These are phyloP conservation scores for Trichosporon coremiiforme DNA, from an alignment of 1,284 basidiomycete species.

Conservation along the genomic window DNA sequence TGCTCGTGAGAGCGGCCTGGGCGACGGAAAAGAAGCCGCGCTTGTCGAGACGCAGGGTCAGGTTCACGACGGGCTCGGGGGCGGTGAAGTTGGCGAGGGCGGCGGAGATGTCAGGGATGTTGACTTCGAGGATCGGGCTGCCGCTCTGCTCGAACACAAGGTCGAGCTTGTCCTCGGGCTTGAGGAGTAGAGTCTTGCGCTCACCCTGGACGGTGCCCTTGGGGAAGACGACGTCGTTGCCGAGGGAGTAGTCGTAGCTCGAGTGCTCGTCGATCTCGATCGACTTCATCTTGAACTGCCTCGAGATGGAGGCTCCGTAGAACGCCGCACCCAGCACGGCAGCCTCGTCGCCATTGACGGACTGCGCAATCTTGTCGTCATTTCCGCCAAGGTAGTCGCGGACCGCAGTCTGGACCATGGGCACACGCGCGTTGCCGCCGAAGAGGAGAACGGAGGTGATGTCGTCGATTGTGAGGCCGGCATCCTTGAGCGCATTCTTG, in stretches of 20 bases:
- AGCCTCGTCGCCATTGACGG: slow-evolving; percentile 97
- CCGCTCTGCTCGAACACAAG: slow-evolving; percentile 68
- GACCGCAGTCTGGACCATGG: slow-evolving; percentile 84
- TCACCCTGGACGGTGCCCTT: slow-evolving; percentile 70
- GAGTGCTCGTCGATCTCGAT: slow-evolving; percentile 79
- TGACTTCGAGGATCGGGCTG: slow-evolving; percentile 38
- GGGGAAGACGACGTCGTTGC: slow-evolving; percentile 66
- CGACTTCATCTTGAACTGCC: slow-evolving; percentile 94
- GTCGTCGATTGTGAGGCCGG: slow-evolving; percentile 68
- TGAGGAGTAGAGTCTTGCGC: slow-evolving; percentile 68
- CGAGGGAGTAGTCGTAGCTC: slow-evolving; percentile 61
- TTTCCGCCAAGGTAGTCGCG: slow-evolving; percentile 73
- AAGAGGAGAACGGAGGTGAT: slow-evolving; percentile 86
- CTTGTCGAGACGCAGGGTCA: slow-evolving; percentile 76
- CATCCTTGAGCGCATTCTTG: slow-evolving; percentile 69
- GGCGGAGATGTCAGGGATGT: slow-evolving; percentile 42
- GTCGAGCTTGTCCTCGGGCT: slow-evolving; percentile 65
- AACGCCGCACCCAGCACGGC: slow-evolving; percentile 92
- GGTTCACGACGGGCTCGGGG: slow-evolving; percentile 65
- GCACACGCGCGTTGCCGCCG: slow-evolving; percentile 85
- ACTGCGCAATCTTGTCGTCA: slow-evolving; percentile 76
- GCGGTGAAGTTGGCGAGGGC: slow-evolving; percentile 51
- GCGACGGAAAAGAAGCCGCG: slow-evolving; percentile 76
- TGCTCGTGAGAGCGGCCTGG: slow-evolving; percentile 69
- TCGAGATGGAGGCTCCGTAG: slow-evolving; percentile 83